phyloP scores from a whole-genome alignment of 352 stramenopile genomes.

The Thalassiosira gravida region DNA sequence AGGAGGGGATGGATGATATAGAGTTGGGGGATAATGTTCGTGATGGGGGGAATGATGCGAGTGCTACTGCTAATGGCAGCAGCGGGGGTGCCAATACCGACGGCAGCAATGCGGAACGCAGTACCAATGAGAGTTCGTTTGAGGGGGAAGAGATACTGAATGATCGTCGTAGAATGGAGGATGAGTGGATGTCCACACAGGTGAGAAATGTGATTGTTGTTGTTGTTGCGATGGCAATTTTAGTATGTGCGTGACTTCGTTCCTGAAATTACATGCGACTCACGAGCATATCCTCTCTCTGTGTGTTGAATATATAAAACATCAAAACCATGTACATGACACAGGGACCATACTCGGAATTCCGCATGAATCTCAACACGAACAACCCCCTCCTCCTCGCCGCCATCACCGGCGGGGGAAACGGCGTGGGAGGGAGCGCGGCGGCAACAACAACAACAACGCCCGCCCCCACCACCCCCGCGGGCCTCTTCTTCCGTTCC shows the following conservation, averaged over 20 bases:
- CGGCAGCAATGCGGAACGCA: neutral
- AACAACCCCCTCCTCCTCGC: slow-evolving; percentile 55
- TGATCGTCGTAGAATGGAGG: slow-evolving; percentile 69
- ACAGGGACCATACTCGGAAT: slow-evolving; percentile 80
- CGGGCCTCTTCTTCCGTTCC: slow-evolving; percentile 46
- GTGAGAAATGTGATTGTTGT: slow-evolving; percentile 31
- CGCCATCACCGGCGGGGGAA: slow-evolving; percentile 42
- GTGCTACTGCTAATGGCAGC: neutral
- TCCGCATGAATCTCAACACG: slow-evolving; percentile 81
- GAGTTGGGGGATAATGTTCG: slow-evolving; percentile 1
- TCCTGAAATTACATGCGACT: too few species aligned
- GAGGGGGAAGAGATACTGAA: slow-evolving; percentile 56
- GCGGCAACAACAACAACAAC: too few species aligned
- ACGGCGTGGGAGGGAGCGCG: too few species aligned
- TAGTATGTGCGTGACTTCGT: too few species aligned
- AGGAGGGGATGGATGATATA: slow-evolving; percentile 14
- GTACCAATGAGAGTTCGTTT: too few species aligned
- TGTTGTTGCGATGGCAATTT: too few species aligned
- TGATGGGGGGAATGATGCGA: neutral
- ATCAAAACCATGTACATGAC: too few species aligned
- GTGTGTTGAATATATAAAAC: too few species aligned
- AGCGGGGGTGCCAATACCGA: neutral
- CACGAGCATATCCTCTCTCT: too few species aligned
- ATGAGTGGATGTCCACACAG: slow-evolving; percentile 81
- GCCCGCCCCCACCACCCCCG: neutral